Evolutionary conservation across 2,329 filamentous ascomycete species (phyloP).

Genomic region (Ceratocystis diversiconidia): DNA sequence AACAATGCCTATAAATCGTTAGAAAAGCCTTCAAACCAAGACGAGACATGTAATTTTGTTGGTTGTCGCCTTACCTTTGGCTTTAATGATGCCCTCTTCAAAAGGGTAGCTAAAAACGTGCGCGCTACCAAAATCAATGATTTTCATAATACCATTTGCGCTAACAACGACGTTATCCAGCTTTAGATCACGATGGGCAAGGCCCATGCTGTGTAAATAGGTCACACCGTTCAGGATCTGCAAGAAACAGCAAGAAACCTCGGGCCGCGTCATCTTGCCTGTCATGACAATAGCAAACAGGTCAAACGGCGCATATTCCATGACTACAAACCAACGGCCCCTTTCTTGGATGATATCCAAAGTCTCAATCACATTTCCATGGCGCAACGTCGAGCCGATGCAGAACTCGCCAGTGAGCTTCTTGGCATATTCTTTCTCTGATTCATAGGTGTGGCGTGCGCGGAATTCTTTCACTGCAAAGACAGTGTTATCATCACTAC

Average conservation of each 20-base stretch:
- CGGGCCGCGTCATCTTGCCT: constrained; percentile 84
- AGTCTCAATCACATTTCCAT: constrained; percentile 97
- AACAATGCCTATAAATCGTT: constrained; percentile 41
- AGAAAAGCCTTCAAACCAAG: constrained; percentile 16
- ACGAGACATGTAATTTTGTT: background rate
- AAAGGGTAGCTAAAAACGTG: constrained; percentile 97
- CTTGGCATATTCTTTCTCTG: constrained; percentile 89
- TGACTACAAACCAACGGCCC: constrained; percentile 91
- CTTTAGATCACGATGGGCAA: constrained; percentile 90
- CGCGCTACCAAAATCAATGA: constrained; percentile 96
- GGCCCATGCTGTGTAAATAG: constrained; percentile 85
- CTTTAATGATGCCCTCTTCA: constrained; percentile 70
- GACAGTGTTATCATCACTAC: constrained; percentile 78
- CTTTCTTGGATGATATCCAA: constrained; percentile 93
- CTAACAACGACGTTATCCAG: constrained; percentile 97
- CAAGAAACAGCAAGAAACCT: constrained; percentile 79
- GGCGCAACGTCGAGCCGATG: constrained; percentile 89
- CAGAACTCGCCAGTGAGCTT: constrained; percentile 98
- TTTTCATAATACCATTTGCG: constrained; percentile 94
- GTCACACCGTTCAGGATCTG: constrained; percentile 91
- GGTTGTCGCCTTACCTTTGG: constrained; percentile 48
- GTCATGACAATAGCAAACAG: constrained; percentile 99
- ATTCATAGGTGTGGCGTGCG: constrained; percentile 81
- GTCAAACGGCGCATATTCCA: constrained; percentile 95
- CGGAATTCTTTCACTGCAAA: constrained; percentile 98